phyloP scores from a whole-genome alignment of 768 basidiomycete species.

The Phylloporus rhodoxanthus region DNA sequence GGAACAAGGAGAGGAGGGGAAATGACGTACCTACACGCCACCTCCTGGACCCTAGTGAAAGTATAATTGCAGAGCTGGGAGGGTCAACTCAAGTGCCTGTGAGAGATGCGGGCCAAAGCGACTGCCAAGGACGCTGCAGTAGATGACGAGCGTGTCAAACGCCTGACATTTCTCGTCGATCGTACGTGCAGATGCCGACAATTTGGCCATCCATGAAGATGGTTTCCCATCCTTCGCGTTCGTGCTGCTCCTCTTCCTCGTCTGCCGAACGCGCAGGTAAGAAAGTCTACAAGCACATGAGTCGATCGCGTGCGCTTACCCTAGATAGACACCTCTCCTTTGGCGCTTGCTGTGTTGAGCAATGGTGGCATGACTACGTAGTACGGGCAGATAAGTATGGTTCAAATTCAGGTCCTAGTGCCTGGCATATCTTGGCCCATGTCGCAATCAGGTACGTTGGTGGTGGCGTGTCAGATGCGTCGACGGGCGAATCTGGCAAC shows the following conservation, averaged over 20 bases:
- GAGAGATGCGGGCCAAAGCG: conserved; percentile 68
- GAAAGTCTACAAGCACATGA: background rate
- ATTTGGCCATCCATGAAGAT: conserved; percentile 72
- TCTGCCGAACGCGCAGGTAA: conserved; percentile 34
- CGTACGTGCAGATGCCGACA: conserved; percentile 70
- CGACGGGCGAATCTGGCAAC: conserved; percentile 54
- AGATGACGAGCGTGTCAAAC: conserved; percentile 80
- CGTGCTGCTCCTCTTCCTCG: conserved; percentile 47
- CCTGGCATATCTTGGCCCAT: conserved; percentile 87
- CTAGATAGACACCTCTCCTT: conserved; percentile 71
- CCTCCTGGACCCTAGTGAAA: conserved; percentile 84
- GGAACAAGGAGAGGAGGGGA: background rate
- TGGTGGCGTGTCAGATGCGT: conserved; percentile 66
- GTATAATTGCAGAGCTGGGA: conserved; percentile 68
- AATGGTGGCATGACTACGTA: conserved; percentile 85
- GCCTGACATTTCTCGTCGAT: conserved; percentile 88
- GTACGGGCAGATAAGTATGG: conserved; percentile 76
- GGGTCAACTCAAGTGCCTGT: conserved; percentile 64
- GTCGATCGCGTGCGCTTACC: conserved; percentile 33
- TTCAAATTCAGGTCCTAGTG: conserved; percentile 78
- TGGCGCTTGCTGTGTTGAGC: conserved; percentile 68
- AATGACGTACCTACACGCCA: conserved; percentile 58
- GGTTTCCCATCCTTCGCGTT: conserved; percentile 75
- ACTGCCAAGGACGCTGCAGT: conserved; percentile 61
- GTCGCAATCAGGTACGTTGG: conserved; percentile 76